Evolutionary conservation across 345 rosid genomes (phyloP).

Genomic region (Eucalyptus fibrosa): DNA sequence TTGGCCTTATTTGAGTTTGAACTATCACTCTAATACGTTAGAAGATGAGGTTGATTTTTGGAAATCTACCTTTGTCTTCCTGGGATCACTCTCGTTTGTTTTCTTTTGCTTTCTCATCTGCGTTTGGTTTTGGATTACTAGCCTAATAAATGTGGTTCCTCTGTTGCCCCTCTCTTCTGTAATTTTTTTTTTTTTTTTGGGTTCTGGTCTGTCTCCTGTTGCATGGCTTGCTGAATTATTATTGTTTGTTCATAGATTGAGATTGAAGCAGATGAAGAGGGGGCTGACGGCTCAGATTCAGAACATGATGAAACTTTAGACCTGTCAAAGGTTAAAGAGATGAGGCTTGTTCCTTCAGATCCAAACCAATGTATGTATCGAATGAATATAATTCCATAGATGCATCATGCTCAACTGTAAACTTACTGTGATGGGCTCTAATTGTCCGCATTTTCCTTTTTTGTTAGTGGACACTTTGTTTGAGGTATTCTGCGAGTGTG

Average conservation of each 20-base stretch:
- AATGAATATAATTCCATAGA: not conserved
- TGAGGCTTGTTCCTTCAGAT: constrained; percentile 94
- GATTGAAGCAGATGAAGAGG: constrained; percentile 46
- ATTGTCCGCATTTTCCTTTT: not conserved
- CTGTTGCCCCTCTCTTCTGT: not conserved
- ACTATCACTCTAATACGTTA: not conserved
- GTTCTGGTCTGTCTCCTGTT: not conserved
- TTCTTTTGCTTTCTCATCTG: not conserved
- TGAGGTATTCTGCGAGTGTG: constrained; percentile 79
- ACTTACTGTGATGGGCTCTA: not conserved
- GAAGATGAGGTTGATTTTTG: not conserved
- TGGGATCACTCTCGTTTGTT: not conserved
- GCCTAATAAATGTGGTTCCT: not conserved
- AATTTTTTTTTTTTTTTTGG: not conserved
- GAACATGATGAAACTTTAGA: constrained; percentile 40
- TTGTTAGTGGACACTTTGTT: constrained; percentile 77
- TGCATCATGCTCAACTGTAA: not conserved
- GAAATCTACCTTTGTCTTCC: not conserved
- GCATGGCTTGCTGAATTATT: not conserved
- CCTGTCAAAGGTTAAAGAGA: constrained; percentile 61
- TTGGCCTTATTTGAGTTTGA: not conserved
- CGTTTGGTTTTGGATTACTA: not conserved
- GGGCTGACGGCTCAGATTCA: constrained; percentile 46
- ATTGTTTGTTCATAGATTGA: constrained; percentile 45
- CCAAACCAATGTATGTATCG: constrained; percentile 42